A percentile compares a stretch with the other conserved stretches of the same genome.
Conservation (phyloP, 2,329 filamentous ascomycete genomes). For the Colletotrichum neosansevieriae region DNA sequence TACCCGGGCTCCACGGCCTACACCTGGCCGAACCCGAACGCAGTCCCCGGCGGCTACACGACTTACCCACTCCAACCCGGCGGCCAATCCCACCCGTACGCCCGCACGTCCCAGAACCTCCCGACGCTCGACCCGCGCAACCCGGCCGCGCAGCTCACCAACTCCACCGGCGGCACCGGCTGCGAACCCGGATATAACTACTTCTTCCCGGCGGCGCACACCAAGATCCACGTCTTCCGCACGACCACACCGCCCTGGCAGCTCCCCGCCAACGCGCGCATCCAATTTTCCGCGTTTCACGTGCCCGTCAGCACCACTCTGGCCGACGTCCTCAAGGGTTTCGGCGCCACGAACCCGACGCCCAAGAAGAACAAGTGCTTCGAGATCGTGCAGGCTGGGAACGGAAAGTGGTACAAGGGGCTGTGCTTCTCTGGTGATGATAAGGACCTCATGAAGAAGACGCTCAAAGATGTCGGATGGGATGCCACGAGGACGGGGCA, state of each 20-base stretch:
- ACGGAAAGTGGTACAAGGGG: slow-evolving; percentile 71
- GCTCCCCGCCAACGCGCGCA: slow-evolving; percentile 53
- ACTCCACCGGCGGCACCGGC: slow-evolving; percentile 68
- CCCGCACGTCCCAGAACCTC: slow-evolving; percentile 56
- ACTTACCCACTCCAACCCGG: slow-evolving; percentile 52
- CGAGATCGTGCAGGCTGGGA: slow-evolving; percentile 66
- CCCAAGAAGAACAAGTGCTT: slow-evolving; percentile 67
- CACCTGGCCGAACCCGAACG: slow-evolving; percentile 30
- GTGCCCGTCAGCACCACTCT: slow-evolving; percentile 66
- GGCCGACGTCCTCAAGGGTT: slow-evolving; percentile 67
- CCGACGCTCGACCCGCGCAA: slow-evolving; percentile 59
- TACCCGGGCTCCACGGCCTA: slow-evolving; percentile 29
- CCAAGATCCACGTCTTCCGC: slow-evolving; percentile 70
- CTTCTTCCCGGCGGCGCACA: slow-evolving; percentile 69
- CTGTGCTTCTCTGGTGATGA: slow-evolving; percentile 64
- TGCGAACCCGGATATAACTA: slow-evolving; percentile 74
- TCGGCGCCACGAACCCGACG: slow-evolving; percentile 66
- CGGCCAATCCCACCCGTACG: slow-evolving; percentile 50
- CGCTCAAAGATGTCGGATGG: slow-evolving; percentile 71
- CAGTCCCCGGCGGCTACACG: neutral
- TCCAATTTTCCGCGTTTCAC: slow-evolving; percentile 62
- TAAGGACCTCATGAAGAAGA: slow-evolving; percentile 59
- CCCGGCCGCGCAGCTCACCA: slow-evolving; percentile 66
- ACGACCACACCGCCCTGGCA: slow-evolving; percentile 66
- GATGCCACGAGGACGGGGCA: slow-evolving; percentile 62